A percentile compares a stretch with the other conserved stretches of the same genome.
Evolutionary conservation across 805 yeast species (phyloP).

Genomic region (Metschnikowia amazonensis): DNA sequence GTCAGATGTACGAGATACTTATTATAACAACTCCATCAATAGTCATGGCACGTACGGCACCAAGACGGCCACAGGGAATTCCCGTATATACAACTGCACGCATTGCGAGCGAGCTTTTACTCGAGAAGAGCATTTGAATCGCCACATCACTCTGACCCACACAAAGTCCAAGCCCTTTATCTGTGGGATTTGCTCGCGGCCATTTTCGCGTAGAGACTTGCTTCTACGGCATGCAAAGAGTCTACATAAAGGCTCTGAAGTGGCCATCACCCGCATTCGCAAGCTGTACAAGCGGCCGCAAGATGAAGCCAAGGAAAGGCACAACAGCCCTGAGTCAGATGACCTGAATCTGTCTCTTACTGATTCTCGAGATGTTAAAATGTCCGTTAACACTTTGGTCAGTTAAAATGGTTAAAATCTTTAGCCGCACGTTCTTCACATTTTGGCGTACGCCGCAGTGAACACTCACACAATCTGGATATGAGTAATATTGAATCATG

Average conservation of each 20-base stretch:
- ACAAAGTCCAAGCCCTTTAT: constrained; percentile 43
- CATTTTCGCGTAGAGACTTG: constrained; percentile 42
- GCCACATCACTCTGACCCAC: constrained; percentile 42
- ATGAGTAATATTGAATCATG: neutral
- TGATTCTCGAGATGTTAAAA: constrained; percentile 32
- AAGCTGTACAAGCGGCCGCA: constrained; percentile 29
- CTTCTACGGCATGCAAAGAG: constrained; percentile 44
- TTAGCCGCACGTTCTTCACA: neutral
- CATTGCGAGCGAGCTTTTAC: constrained; percentile 44
- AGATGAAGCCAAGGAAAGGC: constrained; percentile 8
- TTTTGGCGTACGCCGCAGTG: neutral
- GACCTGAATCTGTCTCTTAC: constrained; percentile 17
- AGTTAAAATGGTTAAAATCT: constrained; percentile 19
- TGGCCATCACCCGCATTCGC: constrained; percentile 41
- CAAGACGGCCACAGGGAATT: constrained; percentile 43
- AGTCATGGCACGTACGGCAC: constrained; percentile 29
- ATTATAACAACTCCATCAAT: constrained; percentile 13
- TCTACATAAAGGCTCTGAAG: constrained; percentile 41
- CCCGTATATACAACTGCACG: constrained; percentile 38
- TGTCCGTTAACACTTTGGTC: constrained; percentile 42
- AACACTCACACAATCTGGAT: neutral
- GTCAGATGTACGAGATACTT: constrained; percentile 5
- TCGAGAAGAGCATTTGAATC: constrained; percentile 43
- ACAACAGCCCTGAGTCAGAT: constrained; percentile 10
- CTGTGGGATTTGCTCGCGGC: constrained; percentile 43